phyloP scores from a whole-genome alignment of 2,329 filamentous ascomycete genomes.

The Claviceps paspali region DNA sequence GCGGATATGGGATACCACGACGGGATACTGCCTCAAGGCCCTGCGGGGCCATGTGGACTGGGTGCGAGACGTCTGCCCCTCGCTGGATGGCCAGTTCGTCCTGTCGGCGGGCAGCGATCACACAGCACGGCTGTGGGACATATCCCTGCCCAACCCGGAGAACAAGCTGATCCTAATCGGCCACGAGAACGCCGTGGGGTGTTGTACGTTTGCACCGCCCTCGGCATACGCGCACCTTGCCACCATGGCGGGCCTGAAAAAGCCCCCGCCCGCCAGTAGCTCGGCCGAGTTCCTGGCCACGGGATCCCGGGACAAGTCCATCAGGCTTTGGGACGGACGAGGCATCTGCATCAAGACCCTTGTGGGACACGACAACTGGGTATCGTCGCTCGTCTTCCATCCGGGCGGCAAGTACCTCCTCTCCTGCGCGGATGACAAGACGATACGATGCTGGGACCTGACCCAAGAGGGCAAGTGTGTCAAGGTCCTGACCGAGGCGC shows the following conservation, averaged over 20 bases:
- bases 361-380: slow-evolving; percentile 86
- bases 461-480: slow-evolving; percentile 82
- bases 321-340: slow-evolving; percentile 75
- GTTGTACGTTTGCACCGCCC: slow-evolving; percentile 72
- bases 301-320: slow-evolving; percentile 77
- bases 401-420: slow-evolving; percentile 83
- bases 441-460: slow-evolving; percentile 85
- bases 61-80: slow-evolving; percentile 77
- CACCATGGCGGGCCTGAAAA: slow-evolving; percentile 66
- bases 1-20: slow-evolving; percentile 80
- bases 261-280: slow-evolving; percentile 56
- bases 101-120: slow-evolving; percentile 70
- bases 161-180: slow-evolving; percentile 65
- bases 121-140: slow-evolving; percentile 71
- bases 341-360: slow-evolving; percentile 76
- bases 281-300: slow-evolving; percentile 82
- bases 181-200: slow-evolving; percentile 75
- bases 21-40: slow-evolving; percentile 79
- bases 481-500: slow-evolving; percentile 61
- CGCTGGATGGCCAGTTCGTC: slow-evolving; percentile 66
- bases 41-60: slow-evolving; percentile 70
- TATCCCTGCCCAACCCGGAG: slow-evolving; percentile 47
- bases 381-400: slow-evolving; percentile 74
- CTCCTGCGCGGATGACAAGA: slow-evolving; percentile 79
- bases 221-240: slow-evolving; percentile 65